A percentile compares a stretch with the other conserved stretches of the same genome.
phyloP scores from a whole-genome alignment of 768 basidiomycete species.

The Agrocybe pediades region DNA sequence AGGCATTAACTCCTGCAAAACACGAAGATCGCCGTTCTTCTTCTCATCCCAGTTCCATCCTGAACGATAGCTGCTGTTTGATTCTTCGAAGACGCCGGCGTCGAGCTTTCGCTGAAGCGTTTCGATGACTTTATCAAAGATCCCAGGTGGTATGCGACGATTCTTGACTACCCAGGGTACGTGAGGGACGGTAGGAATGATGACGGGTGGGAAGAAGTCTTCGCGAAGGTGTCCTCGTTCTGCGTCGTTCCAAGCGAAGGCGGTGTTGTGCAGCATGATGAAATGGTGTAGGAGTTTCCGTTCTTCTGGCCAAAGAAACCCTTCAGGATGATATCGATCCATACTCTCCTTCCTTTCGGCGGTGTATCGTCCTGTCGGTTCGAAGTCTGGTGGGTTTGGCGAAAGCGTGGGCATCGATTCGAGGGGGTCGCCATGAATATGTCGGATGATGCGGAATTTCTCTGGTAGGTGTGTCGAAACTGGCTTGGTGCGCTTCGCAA shows the following conservation, averaged over 20 bases:
- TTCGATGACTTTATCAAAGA: constrained; percentile 29
- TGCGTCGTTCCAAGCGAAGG: constrained; percentile 12
- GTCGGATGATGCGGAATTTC: not conserved
- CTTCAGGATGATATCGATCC: constrained; percentile 6
- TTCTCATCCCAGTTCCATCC: constrained; percentile 40
- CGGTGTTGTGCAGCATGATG: constrained; percentile 11
- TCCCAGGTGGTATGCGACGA: constrained; percentile 36
- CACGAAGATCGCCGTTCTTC: constrained; percentile 30
- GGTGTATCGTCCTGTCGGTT: constrained; percentile 20
- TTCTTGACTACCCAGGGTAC: constrained; percentile 34
- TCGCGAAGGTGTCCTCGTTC: constrained; percentile 23
- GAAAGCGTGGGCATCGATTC: constrained; percentile 18
- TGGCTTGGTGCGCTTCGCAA: constrained; percentile 23
- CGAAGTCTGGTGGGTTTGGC: constrained; percentile 19
- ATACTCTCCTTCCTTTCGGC: constrained; percentile 15
- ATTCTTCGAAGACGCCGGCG: constrained; percentile 38
- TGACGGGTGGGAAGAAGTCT: too few relatives aligned
- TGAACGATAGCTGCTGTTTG: constrained; percentile 36
- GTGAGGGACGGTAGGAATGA: constrained; percentile 33
- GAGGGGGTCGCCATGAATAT: constrained; percentile 23
- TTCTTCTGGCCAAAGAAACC: constrained; percentile 28
- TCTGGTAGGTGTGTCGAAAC: constrained; percentile 22
- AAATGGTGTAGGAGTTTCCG: too few relatives aligned
- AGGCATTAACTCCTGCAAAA: constrained; percentile 40
- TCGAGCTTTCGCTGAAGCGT: constrained; percentile 32